Conservation (phyloP, 805 yeast species). For the Lachancea waltii region DNA sequence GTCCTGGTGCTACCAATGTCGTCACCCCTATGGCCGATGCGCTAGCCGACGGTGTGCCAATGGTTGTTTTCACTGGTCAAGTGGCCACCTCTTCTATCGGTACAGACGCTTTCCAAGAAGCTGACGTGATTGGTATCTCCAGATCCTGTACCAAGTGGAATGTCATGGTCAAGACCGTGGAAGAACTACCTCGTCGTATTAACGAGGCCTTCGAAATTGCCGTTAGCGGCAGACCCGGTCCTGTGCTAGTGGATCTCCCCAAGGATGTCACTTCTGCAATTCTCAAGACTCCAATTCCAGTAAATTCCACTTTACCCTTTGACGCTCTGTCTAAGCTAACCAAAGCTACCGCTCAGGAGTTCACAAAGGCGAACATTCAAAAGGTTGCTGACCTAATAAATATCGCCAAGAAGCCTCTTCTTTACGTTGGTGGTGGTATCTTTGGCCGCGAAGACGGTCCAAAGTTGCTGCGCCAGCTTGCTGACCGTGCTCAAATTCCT, state of each 20-base stretch:
- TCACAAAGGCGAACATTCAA: conserved; percentile 64
- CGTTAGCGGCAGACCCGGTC: conserved; percentile 94
- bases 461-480: conserved; percentile 64
- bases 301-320: conserved; percentile 66
- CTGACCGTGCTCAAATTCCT: conserved; percentile 88
- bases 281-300: conserved; percentile 79
- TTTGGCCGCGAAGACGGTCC: conserved; percentile 79
- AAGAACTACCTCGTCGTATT: conserved; percentile 90
- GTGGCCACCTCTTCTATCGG: conserved; percentile 95
- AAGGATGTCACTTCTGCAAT: conserved; percentile 96
- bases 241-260: conserved; percentile 94
- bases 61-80: conserved; percentile 96
- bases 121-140: conserved; percentile 94
- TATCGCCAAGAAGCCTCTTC: conserved; percentile 77
- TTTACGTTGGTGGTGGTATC: conserved; percentile 91
- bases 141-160: conserved; percentile 99
- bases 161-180: conserved; percentile 93
- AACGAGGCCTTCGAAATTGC: conserved; percentile 98
- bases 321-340: conserved; percentile 65
- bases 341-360: conserved; percentile 60
- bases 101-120: conserved; percentile 98
- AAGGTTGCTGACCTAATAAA: conserved; percentile 76
- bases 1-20: conserved; percentile 98
- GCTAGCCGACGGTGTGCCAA: conserved; percentile 91
- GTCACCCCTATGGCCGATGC: conserved; percentile 99